Evolutionary conservation across 345 rosid genomes (phyloP).

Genomic region (Geranium brycei): DNA sequence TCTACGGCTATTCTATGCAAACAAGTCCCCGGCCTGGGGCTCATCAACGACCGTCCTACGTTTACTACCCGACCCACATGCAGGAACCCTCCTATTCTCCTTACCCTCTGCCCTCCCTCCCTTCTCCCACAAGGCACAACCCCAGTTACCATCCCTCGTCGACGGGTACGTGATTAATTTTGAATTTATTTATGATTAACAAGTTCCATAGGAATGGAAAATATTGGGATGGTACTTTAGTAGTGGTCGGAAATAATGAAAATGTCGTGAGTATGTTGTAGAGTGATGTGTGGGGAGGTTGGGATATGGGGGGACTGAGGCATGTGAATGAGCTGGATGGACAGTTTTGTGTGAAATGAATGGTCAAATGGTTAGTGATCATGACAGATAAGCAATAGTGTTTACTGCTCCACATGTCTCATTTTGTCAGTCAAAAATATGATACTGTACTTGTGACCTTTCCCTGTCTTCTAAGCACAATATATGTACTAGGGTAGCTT

Average conservation of each 20-base stretch:
- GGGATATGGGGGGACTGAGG: conserved; percentile 18
- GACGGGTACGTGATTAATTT: conserved; percentile 28
- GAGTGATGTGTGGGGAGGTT: conserved; percentile 14
- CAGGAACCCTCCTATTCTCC: conserved; percentile 35
- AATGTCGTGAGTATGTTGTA: too few relatives aligned
- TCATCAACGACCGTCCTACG: conserved; percentile 29
- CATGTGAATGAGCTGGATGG: conserved; percentile 69
- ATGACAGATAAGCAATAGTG: conserved; percentile 26
- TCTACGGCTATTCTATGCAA: conserved; percentile 56
- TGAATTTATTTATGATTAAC: too few relatives aligned
- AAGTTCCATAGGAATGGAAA: too few relatives aligned
- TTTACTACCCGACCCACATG: conserved; percentile 38
- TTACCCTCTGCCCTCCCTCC: conserved; percentile 23
- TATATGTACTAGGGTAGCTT: too few relatives aligned
- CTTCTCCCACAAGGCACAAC: conserved; percentile 23
- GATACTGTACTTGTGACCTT: not conserved
- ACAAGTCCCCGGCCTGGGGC: conserved; percentile 22
- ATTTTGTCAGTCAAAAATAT: not conserved
- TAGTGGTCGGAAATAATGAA: too few relatives aligned
- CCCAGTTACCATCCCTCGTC: conserved; percentile 20
- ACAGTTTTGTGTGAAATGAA: conserved; percentile 17
- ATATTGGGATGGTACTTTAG: too few relatives aligned
- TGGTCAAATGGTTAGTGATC: conserved; percentile 21
- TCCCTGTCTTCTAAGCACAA: too few relatives aligned
- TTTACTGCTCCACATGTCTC: not conserved